A percentile compares a stretch with the other conserved stretches of the same genome.
These are phyloP conservation scores for Pestalotiopsis fici DNA, from an alignment of 2,329 filamentous ascomycete species.

Conservation along the genomic window DNA sequence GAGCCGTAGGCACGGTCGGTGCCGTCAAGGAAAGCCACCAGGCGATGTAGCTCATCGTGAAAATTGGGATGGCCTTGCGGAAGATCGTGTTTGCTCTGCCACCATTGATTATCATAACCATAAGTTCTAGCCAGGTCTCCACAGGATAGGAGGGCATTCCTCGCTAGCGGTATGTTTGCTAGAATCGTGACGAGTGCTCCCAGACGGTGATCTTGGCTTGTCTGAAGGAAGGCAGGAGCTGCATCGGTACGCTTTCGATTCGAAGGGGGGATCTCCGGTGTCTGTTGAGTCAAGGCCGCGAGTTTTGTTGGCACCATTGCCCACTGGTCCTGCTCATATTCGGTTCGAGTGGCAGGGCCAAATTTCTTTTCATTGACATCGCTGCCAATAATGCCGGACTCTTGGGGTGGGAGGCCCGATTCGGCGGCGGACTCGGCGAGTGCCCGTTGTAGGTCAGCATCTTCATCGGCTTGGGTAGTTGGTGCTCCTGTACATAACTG, in stretches of 20 bases:
- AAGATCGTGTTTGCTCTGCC: constrained; percentile 57
- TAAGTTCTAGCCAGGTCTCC: constrained; percentile 47
- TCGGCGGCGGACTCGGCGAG: constrained; percentile 56
- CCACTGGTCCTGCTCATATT: constrained; percentile 60
- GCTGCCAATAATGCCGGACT: constrained; percentile 48
- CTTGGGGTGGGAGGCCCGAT: constrained; percentile 51
- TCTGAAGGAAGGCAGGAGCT: constrained; percentile 53
- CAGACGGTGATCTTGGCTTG: constrained; percentile 41
- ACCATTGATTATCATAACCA: constrained; percentile 61
- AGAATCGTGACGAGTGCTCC: constrained; percentile 59
- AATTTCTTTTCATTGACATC: constrained; percentile 48
- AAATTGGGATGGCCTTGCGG: constrained; percentile 34
- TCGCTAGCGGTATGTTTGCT: constrained; percentile 58
- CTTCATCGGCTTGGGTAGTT: constrained; percentile 43
- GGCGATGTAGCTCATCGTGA: constrained; percentile 58
- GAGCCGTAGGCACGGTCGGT: constrained; percentile 63
- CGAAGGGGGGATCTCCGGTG: constrained; percentile 41
- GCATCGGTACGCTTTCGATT: constrained; percentile 42
- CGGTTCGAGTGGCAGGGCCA: constrained; percentile 57
- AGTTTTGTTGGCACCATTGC: constrained; percentile 51
- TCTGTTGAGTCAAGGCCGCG: constrained; percentile 24
- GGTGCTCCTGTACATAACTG: constrained; percentile 34
- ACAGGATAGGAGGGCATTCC: constrained; percentile 54
- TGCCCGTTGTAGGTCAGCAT: constrained; percentile 58
- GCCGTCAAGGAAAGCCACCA: constrained; percentile 64